These are phyloP conservation scores for Stephanodiscus triporus DNA, from an alignment of 108 stramenopile genomes.

Conservation along the genomic window DNA sequence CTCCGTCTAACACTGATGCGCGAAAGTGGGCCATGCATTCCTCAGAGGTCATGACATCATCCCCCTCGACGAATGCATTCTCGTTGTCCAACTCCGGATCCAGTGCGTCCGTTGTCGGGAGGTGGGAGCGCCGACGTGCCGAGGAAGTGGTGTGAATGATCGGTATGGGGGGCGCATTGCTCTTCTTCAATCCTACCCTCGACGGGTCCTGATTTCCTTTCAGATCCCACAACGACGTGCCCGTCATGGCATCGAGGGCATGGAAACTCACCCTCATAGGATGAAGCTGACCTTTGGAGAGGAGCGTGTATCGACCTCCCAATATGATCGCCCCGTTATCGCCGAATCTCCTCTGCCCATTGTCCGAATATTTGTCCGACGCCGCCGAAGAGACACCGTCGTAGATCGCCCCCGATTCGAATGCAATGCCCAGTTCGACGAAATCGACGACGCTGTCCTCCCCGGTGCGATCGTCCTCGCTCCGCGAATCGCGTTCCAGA, in stretches of 20 bases:
- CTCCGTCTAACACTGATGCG: constrained; percentile 37
- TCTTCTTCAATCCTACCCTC: constrained; percentile 10
- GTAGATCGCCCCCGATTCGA: constrained; percentile 44
- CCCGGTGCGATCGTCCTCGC: background rate
- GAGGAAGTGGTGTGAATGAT: constrained; percentile 57
- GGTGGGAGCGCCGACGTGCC: constrained; percentile 70
- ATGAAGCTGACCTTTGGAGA: constrained; percentile 1
- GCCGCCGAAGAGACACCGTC: constrained; percentile 2
- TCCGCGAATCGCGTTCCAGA: constrained; percentile 10
- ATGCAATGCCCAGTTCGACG: constrained; percentile 45
- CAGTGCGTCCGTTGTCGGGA: constrained; percentile 44
- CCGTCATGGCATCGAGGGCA: constrained; percentile 75
- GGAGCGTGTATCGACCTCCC: constrained; percentile 43
- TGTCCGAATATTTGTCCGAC: constrained; percentile 1
- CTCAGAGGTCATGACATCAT: constrained; percentile 53
- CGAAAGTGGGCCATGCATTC: constrained; percentile 54
- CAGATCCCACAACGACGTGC: constrained; percentile 63
- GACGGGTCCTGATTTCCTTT: constrained; percentile 17
- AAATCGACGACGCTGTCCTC: constrained; percentile 24
- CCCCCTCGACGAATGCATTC: constrained; percentile 48
- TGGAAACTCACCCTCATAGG: constrained; percentile 49
- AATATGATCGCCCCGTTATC: constrained; percentile 45
- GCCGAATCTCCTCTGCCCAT: constrained; percentile 25
- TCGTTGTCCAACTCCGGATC: constrained; percentile 47
- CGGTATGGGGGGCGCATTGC: constrained; percentile 10